Base-by-base conservation (phyloP, 495 filamentous ascomycete genomes). In the Penicillium bovifimosum region DNA sequence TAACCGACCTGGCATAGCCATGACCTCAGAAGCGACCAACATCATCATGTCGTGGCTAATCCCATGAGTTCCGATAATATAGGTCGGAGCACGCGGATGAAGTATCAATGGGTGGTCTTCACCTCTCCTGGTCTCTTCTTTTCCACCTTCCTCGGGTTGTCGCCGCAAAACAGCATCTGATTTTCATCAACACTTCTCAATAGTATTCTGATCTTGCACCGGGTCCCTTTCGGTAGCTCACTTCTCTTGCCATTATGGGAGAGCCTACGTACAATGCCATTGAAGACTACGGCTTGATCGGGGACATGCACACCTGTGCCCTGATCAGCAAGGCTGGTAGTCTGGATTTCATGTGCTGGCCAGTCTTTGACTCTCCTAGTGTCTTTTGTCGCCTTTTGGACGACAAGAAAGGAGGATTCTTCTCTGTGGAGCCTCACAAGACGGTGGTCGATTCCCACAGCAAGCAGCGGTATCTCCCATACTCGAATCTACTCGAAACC, bases 311-410 rank as follows among this genome's bases (percentile, higher is more conserved):
- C 58, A 88, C 86, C n/a, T 86, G 82, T 68, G 85, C 86, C 18
- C 70, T 89, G 26, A 77, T 87, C 29, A 83, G 82, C 62, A 83
- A 86, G 60, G 81, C 83, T 53, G 85, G 86, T 11, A 84, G 82
- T 56, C 61, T 87, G 56, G 85, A 88, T 65, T 87, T 80, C 58
- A 86, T 89, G 83, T 89, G 86, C 62, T 89, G 86, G 84, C 83
- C 83, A 6, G 80, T 84, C 46, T 86, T 85, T 50, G 82, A 85
- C 64, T 86, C 83, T 1, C 82, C 83, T 1, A 76, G 80, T 0
- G 68, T 86, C 48, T 87, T 86, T 64, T 85, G 83, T 61, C 77
- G 83, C 45, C 70, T 89, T 9, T 65, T 88, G 2, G 86, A 89
- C 65, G 82, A 83, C 50, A 73, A 85, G 58, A 87, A 85, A 56